Evolutionary conservation across 2,329 filamentous ascomycete species (phyloP).

Genomic region (Ascocoryne sarcoides): DNA sequence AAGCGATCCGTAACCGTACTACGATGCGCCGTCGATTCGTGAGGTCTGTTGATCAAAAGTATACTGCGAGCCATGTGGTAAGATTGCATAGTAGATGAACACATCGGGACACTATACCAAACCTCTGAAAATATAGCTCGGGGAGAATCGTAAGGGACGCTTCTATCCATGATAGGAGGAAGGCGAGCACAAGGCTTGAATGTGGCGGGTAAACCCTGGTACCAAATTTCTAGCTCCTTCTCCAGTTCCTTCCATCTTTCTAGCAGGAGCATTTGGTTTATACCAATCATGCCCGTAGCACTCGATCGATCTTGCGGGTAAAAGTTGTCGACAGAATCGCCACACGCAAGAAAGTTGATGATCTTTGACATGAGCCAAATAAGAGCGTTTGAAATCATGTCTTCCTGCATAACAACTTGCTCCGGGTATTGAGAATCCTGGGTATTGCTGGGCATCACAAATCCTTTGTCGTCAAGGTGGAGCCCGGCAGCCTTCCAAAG

Average conservation of each 20-base stretch:
- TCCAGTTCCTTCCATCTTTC: slow-evolving; percentile 46
- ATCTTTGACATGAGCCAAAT: slow-evolving; percentile 60
- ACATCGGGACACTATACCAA: slow-evolving; percentile 56
- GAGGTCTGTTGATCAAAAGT: slow-evolving; percentile 50
- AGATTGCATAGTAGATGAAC: slow-evolving; percentile 55
- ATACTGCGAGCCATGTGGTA: slow-evolving; percentile 58
- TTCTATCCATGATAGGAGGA: slow-evolving; percentile 27
- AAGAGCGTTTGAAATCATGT: slow-evolving; percentile 54
- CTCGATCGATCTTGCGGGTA: slow-evolving; percentile 27
- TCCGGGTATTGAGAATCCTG: slow-evolving; percentile 32
- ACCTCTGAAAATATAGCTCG: slow-evolving; percentile 42
- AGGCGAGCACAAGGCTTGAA: slow-evolving; percentile 48
- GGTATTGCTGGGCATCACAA: slow-evolving; percentile 33
- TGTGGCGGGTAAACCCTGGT: slow-evolving; percentile 47
- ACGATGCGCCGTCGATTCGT: slow-evolving; percentile 43
- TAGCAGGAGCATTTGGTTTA: slow-evolving; percentile 39
- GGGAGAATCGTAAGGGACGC: slow-evolving; percentile 15
- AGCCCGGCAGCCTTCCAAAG: slow-evolving; percentile 58
- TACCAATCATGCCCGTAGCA: slow-evolving; percentile 34
- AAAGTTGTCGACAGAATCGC: slow-evolving; percentile 38
- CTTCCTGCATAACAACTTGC: slow-evolving; percentile 48
- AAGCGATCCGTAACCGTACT: slow-evolving; percentile 45
- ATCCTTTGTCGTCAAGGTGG: slow-evolving; percentile 40
- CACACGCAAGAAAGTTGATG: slow-evolving; percentile 53
- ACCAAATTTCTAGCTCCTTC: slow-evolving; percentile 50